Base-by-base conservation (phyloP, 257 asterid species). In the Mitragyna speciosa region DNA sequence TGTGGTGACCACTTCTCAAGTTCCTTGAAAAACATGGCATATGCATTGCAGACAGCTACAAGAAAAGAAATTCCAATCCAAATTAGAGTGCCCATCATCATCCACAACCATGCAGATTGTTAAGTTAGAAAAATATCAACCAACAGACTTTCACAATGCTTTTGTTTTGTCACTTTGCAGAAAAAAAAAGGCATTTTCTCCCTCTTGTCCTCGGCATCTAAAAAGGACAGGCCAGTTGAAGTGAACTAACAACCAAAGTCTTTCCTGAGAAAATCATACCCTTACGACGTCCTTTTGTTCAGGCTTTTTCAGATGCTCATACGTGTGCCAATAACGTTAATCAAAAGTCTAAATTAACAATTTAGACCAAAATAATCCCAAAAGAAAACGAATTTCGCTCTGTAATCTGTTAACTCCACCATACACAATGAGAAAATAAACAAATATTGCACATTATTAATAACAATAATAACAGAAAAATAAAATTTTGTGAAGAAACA, bases 181-280 rank as follows among this genome's bases (percentile, higher is more conserved):
- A 71, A 84, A 79, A 77, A 76, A 76, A 83, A 43, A 66, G n/a
- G n/a, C 39, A 36, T 36, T 66, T 16, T 48, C 26, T 71, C 51
- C 78, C 79, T n/a, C 59, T 74, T 31, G 65, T 82, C 82, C 33
- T 69, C 72, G 76, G 70, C 87, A 43, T 77, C 90, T 84, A 68
- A 80, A 90, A 87, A 86, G 87, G 65, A 80, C 73, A 47, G 85
- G 77, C 88, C 89, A 64, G 48, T 87, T 77, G 56, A 72, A 83
- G 90, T 83, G 64, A 68, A 85, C 90, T 79, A 83, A 65, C 89
- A 77, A 83, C 92, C 93, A 87, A 88, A 54, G 75, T 78, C 73
- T 73, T 86, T 85, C 79, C 73, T 81, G 80, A 72, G 6, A 76
- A 24, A 64, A 28, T 48, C 33, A 48, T 28, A 79, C 65, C 20